phyloP scores from a whole-genome alignment of 148 eudicot genomes.

The Tetragonia tetragonoides region DNA sequence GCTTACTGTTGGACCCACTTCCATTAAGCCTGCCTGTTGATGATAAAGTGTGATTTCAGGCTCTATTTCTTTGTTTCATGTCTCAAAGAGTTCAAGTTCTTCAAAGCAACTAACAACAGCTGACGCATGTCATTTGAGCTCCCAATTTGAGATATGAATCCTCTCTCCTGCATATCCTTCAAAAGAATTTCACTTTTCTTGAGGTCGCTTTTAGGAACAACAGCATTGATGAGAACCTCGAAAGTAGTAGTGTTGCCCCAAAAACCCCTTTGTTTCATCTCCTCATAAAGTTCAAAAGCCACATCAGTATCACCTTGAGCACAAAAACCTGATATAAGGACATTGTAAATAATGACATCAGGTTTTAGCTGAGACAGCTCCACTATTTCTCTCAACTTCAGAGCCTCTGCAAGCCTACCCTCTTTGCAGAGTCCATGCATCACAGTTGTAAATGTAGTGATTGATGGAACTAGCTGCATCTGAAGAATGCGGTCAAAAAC shows the following conservation, averaged over 20 bases:
- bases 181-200: slow-evolving; percentile 52
- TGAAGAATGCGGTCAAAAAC: slow-evolving; percentile 60
- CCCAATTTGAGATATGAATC: slow-evolving; percentile 43
- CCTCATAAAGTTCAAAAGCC: slow-evolving; percentile 65
- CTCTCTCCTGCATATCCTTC: slow-evolving; percentile 61
- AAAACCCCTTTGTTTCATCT: slow-evolving; percentile 67
- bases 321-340: slow-evolving; percentile 64
- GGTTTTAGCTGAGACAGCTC: slow-evolving; percentile 49
- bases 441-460: slow-evolving; percentile 70
- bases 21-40: neutral
- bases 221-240: slow-evolving; percentile 44
- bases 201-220: slow-evolving; percentile 33
- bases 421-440: slow-evolving; percentile 71
- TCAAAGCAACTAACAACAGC: slow-evolving; percentile 43
- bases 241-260: slow-evolving; percentile 65
- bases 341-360: slow-evolving; percentile 77
- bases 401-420: slow-evolving; percentile 47
- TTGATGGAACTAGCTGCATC: slow-evolving; percentile 53
- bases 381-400: slow-evolving; percentile 47
- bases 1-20: neutral
- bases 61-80: slow-evolving; percentile 25
- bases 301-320: slow-evolving; percentile 38
- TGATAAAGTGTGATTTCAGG: neutral
- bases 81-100: slow-evolving; percentile 40
- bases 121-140: slow-evolving; percentile 30